Conservation (phyloP, 73 alveolate genomes). For the Symbiodinium natans region DNA sequence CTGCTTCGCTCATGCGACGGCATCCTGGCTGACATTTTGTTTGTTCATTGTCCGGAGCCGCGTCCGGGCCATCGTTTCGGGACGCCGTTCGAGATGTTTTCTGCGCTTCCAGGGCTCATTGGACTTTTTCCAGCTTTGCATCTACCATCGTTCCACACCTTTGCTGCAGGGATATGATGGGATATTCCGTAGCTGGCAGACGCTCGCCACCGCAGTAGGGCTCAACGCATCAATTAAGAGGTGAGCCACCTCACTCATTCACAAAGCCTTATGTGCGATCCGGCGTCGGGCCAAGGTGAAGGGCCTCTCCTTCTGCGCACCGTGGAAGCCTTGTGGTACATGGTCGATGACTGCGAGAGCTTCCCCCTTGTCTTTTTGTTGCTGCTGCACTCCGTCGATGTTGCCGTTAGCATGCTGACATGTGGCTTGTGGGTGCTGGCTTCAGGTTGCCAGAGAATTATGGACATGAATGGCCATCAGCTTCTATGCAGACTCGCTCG, state of each 20-base stretch:
- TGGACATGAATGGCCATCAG: conserved; percentile 13
- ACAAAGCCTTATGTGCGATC: too few species aligned
- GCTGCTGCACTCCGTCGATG: too few species aligned
- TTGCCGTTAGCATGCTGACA: too few species aligned
- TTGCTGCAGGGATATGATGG: too few species aligned
- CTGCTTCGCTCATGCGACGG: background rate
- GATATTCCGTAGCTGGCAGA: background rate
- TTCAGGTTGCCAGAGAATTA: background rate
- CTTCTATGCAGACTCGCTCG: background rate
- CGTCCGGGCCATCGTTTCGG: too few species aligned
- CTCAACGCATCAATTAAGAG: too few species aligned
- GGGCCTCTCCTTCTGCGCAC: background rate
- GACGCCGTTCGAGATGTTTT: background rate
- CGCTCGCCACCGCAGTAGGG: background rate
- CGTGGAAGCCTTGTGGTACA: background rate
- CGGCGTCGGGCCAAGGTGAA: too few species aligned
- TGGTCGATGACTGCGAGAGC: conserved; percentile 26
- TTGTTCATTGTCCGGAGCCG: too few species aligned
- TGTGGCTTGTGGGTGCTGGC: too few species aligned
- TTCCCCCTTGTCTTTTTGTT: background rate
- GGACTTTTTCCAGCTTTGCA: background rate
- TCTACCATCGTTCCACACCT: background rate
- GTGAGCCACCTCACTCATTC: too few species aligned
- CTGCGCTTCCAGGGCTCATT: background rate
- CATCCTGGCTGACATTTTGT: too few species aligned